These are phyloP conservation scores for Phlyctochytrium bullatum DNA, from an alignment of 192 early-diverging fungal genomes.

Conservation along the genomic window DNA sequence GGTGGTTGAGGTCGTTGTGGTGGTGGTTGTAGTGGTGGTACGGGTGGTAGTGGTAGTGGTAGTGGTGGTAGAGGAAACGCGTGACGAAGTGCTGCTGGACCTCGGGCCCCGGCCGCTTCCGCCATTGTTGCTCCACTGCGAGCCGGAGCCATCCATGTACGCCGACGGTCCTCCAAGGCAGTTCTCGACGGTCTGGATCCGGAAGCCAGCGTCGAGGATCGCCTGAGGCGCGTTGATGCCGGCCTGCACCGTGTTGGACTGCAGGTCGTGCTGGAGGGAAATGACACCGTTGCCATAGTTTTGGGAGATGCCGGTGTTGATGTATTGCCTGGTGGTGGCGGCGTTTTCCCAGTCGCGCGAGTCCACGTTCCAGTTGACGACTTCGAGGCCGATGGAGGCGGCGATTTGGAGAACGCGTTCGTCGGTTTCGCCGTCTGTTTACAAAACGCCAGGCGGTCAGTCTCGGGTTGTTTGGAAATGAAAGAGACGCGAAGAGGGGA, in stretches of 20 bases:
- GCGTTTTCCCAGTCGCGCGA: conserved; percentile 11
- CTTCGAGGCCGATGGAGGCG: conserved; percentile 48
- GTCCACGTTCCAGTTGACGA: conserved; percentile 34
- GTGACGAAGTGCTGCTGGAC: too few relatives aligned
- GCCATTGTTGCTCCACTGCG: background rate
- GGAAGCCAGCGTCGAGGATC: background rate
- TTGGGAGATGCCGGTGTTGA: background rate
- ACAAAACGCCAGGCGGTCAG: background rate
- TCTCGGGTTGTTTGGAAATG: background rate
- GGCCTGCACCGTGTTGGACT: background rate
- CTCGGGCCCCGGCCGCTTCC: background rate
- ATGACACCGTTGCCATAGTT: conserved; percentile 11
- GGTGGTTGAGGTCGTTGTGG: background rate
- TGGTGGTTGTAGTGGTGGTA: background rate
- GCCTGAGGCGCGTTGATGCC: background rate
- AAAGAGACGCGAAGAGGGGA: background rate
- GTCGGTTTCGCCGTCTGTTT: conserved; percentile 63
- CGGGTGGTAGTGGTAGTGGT: too few relatives aligned
- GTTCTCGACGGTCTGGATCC: background rate
- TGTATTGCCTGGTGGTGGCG: background rate
- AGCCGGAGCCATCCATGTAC: background rate
- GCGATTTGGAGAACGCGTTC: conserved; percentile 55
- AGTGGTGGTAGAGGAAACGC: too few relatives aligned
- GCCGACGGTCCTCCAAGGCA: background rate
- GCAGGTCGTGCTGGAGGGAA: conserved; percentile 25